A percentile compares a stretch with the other conserved stretches of the same genome.
Conservation (phyloP, 345 rosid genomes). For the Physaria fendleri region DNA sequence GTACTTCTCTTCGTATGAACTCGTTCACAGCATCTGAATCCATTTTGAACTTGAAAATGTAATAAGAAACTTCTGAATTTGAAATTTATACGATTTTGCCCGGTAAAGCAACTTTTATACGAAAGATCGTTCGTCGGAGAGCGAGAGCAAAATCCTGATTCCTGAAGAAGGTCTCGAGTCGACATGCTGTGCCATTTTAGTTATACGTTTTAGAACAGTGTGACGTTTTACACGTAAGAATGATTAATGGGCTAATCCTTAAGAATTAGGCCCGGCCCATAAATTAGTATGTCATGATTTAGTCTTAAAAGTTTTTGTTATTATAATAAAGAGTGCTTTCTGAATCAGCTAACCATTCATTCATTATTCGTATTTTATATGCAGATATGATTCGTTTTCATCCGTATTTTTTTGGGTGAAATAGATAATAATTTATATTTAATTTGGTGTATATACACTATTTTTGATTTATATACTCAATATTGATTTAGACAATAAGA, state of each 20-base stretch:
- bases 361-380: conserved; percentile 1
- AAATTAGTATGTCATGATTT: not conserved
- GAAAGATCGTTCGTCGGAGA: conserved; percentile 13
- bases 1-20: too few species aligned
- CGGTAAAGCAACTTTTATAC: conserved; percentile 10
- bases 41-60: too few species aligned
- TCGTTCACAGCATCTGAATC: too few species aligned
- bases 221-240: not conserved
- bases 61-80: too few species aligned
- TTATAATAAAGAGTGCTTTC: conserved; percentile 3
- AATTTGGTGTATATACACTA: not conserved
- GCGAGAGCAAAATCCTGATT: not conserved
- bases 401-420: not conserved
- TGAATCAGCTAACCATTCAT: conserved; percentile 25
- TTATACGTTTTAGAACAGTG: not conserved
- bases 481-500: not conserved
- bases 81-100: conserved; percentile 22
- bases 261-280: conserved; percentile 3
- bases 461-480: not conserved
- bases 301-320: not conserved
- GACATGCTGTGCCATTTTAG: conserved; percentile 7
- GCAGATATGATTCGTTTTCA: not conserved
- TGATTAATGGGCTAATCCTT: not conserved
- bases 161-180: not conserved
- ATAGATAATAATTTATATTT: not conserved